Conservation (phyloP, 495 filamentous ascomycete genomes). For the Sordaria brevicollis region DNA sequence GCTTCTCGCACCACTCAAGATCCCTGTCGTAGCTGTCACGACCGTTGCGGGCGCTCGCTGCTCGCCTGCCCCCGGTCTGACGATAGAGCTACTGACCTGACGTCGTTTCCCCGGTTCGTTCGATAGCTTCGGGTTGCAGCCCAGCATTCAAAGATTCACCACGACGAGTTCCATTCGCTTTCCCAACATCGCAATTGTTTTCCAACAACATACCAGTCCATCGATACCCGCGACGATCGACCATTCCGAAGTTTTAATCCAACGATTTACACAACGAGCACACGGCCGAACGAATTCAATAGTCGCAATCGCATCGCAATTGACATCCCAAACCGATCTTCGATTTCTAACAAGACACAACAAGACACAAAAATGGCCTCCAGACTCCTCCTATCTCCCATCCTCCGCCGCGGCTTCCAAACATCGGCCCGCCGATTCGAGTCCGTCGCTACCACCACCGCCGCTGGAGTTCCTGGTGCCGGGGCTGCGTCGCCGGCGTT, state of each 20-base stretch:
- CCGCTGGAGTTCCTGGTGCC: neutral
- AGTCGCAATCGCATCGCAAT: neutral
- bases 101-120: neutral
- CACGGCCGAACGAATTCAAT: neutral
- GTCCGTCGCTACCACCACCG: constrained; percentile 10
- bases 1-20: neutral
- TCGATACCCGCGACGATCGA: neutral
- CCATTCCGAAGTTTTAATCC: neutral
- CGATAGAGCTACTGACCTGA: neutral
- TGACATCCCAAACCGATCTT: neutral
- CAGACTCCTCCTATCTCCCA: constrained; percentile 30
- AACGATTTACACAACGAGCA: neutral
- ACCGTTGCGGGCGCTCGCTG: neutral
- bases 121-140: neutral
- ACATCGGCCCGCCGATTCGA: constrained; percentile 35
- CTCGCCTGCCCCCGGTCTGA: neutral
- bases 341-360: neutral
- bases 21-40: neutral
- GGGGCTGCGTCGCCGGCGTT: constrained; percentile 30
- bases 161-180: neutral
- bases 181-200: neutral
- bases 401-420: constrained; percentile 27
- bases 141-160: neutral
- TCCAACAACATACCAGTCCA: neutral
- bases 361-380: constrained; percentile 31